Base-by-base conservation (phyloP, 1,139 yeast genomes). In the Wickerhamomyces sp. region DNA sequence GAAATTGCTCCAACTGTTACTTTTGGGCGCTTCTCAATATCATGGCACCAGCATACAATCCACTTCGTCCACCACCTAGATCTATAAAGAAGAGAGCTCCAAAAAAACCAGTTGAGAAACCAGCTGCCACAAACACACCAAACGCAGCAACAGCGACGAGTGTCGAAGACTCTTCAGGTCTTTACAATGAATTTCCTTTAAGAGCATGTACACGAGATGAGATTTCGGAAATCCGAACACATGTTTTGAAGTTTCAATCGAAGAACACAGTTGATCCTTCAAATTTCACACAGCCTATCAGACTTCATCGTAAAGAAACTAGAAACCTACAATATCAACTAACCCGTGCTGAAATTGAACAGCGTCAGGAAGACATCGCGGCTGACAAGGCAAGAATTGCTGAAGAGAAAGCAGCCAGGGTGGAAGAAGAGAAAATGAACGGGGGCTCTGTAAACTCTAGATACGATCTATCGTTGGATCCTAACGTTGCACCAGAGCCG, bases 261-360 rank as follows among this genome's bases (percentile, higher is more conserved):
- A 77, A 78, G 44, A 72, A 75, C 47, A 70, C 72, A 31, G 81
- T 91, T 23, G 85, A 85, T 45, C 91, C 93, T 6, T 66, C 68
- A 24, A 27, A 20, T 1, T 89, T 89, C 57, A 78, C 77, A 34
- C 72, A 74, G 40, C 98, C 98, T 0, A 82, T 89, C 14, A 67
- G 96, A 47, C 66, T 89, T 52, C 96, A 88, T 57, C 72, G 97
- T 48, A 88, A 89, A 55, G 97, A 89, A 58, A 96, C 97, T 1
- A 73, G 88, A 49, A 86, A 86, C 54, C 67, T 89, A 56, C 96
- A 86, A 55, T 85, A 84, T 53, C 95, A 86, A 59, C 64, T 85
- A 47, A 81, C 89, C 65, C 51, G 73, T 64, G 58, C 73, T 68
- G 58, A 76, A 65, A 70, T 70, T 46, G 83, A 74, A 31, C 75